Conservation (phyloP, 768 basidiomycete genomes). For the Amanita thiersii region DNA sequence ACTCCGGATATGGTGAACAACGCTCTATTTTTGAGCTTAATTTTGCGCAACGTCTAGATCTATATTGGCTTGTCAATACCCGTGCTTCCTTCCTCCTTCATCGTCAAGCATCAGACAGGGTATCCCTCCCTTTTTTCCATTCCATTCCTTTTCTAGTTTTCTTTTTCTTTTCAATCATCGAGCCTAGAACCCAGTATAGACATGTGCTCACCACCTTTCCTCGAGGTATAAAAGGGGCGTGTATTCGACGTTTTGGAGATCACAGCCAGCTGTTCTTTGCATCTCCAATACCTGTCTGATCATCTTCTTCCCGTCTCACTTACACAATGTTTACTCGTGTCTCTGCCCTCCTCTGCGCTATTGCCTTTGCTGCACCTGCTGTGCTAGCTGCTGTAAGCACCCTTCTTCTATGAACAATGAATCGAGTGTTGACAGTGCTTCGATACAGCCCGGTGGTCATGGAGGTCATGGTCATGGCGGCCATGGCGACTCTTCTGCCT, state of each 20-base stretch:
- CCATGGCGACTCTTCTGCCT: slow-evolving; percentile 12
- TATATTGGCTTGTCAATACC: background rate
- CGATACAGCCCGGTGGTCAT: background rate
- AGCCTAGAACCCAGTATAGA: background rate
- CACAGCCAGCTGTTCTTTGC: background rate
- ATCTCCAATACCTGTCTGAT: background rate
- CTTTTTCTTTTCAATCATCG: background rate
- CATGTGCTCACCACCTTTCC: background rate
- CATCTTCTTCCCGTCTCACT: background rate
- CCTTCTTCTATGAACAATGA: background rate
- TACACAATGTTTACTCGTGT: slow-evolving; percentile 13
- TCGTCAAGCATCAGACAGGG: slow-evolving; percentile 2
- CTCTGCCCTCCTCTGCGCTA: slow-evolving; percentile 4
- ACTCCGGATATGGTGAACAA: background rate
- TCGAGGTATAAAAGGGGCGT: background rate
- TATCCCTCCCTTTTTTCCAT: background rate
- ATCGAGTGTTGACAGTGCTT: no score
- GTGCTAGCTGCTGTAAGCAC: slow-evolving; percentile 10
- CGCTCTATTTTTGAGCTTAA: background rate
- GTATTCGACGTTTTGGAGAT: background rate
- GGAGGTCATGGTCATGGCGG: no score
- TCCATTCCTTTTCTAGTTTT: background rate
- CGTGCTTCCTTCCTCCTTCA: slow-evolving; percentile 3
- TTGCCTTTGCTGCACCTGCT: slow-evolving; percentile 18
- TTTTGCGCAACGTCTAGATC: slow-evolving; percentile 3